These are phyloP conservation scores for Candida ovalis DNA, from an alignment of 805 yeast genomes.

Conservation along the genomic window DNA sequence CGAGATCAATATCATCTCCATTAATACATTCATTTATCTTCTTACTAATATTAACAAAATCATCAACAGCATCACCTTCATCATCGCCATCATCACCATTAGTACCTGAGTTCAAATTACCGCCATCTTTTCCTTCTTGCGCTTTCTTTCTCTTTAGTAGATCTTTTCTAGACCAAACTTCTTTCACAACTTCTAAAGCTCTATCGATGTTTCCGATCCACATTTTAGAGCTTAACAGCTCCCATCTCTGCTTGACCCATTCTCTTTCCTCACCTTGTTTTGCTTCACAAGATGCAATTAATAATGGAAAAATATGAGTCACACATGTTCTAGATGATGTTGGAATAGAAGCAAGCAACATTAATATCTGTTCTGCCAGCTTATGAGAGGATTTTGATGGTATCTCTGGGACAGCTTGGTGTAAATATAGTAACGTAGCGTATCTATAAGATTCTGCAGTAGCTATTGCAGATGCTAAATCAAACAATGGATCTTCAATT, in stretches of 20 bases:
- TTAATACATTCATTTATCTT: conserved; percentile 34
- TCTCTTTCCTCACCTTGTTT: conserved; percentile 52
- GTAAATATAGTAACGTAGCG: conserved; percentile 55
- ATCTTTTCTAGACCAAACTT: conserved; percentile 67
- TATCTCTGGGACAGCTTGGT: conserved; percentile 69
- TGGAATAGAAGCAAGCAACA: conserved; percentile 61
- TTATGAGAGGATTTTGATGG: conserved; percentile 52
- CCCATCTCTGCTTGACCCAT: conserved; percentile 62
- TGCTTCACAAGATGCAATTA: conserved; percentile 67
- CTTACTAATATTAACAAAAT: conserved; percentile 22
- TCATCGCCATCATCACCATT: conserved; percentile 5
- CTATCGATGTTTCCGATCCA: conserved; percentile 67
- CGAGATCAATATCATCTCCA: conserved; percentile 37
- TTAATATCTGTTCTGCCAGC: conserved; percentile 56
- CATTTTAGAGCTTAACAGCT: conserved; percentile 44
- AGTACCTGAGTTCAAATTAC: conserved; percentile 3
- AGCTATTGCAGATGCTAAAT: conserved; percentile 55
- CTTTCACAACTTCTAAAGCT: conserved; percentile 64
- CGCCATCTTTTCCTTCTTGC: conserved; percentile 13
- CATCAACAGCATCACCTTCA: conserved; percentile 14
- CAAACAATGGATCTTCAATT: conserved; percentile 47
- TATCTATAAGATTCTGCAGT: conserved; percentile 69
- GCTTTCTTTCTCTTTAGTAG: conserved; percentile 31
- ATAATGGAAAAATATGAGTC: conserved; percentile 61
- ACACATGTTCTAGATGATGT: conserved; percentile 51